phyloP scores from a whole-genome alignment of 208 protist genomes.

The Novymonas esmeraldas region DNA sequence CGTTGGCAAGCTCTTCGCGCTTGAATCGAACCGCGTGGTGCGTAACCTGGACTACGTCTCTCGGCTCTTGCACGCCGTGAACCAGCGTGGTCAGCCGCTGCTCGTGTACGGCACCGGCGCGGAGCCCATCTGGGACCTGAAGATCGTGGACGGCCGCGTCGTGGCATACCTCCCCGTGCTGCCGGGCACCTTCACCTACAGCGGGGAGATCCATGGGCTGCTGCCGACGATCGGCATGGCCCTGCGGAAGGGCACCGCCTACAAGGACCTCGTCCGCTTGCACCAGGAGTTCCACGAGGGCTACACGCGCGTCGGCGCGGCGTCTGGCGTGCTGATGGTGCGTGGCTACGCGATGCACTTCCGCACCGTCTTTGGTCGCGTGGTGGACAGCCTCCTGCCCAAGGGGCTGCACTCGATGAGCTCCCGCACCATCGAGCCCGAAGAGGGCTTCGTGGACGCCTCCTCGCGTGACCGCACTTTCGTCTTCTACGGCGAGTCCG shows the following conservation, averaged over 20 bases:
- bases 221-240: constrained; percentile 88
- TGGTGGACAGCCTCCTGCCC: constrained; percentile 89
- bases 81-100: constrained; percentile 73
- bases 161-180: constrained; percentile 87
- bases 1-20: constrained; percentile 92
- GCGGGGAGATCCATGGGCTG: constrained; percentile 80
- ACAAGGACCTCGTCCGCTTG: constrained; percentile 88
- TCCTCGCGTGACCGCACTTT: constrained; percentile 76
- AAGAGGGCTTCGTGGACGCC: constrained; percentile 40
- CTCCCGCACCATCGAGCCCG: constrained; percentile 88
- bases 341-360: constrained; percentile 87
- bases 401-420: constrained; percentile 83
- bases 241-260: constrained; percentile 61
- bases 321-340: constrained; percentile 78
- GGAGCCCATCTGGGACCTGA: constrained; percentile 72
- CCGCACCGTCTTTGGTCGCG: constrained; percentile 88
- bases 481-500: constrained; percentile 84
- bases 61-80: constrained; percentile 68
- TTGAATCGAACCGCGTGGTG: constrained; percentile 73
- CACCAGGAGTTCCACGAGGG: constrained; percentile 84
- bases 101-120: constrained; percentile 72
- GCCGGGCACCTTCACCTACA: constrained; percentile 80
- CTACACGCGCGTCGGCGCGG: constrained; percentile 59
- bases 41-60: constrained; percentile 75
- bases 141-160: constrained; percentile 81